Evolutionary conservation across 805 yeast species (phyloP).

Genomic region (Zygosaccharomyces lentus): DNA sequence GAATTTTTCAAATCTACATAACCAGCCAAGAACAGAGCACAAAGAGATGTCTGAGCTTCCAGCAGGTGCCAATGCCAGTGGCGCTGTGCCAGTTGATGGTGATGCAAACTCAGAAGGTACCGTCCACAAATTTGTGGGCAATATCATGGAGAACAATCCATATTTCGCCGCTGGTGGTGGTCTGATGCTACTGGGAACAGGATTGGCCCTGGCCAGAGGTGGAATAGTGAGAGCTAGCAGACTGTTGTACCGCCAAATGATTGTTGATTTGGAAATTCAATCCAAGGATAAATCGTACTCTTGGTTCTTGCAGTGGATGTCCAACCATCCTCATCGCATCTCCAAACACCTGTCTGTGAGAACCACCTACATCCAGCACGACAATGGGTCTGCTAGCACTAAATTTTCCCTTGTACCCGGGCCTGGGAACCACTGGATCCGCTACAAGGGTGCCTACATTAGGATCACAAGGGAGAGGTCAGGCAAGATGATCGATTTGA

Average conservation of each 20-base stretch:
- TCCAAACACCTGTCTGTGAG: constrained; percentile 88
- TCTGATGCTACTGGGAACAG: constrained; percentile 90
- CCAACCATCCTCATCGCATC: constrained; percentile 65
- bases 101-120: constrained; percentile 29
- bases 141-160: constrained; percentile 70
- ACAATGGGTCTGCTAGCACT: constrained; percentile 85
- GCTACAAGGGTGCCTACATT: constrained; percentile 84
- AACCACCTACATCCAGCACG: constrained; percentile 81
- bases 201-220: constrained; percentile 69
- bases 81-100: background rate
- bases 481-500: constrained; percentile 80
- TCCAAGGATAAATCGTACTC: constrained; percentile 87
- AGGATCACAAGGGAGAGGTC: constrained; percentile 86
- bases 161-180: constrained; percentile 99
- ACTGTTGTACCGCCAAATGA: constrained; percentile 71
- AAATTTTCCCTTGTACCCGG: constrained; percentile 93
- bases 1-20: background rate
- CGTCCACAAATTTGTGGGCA: constrained; percentile 42
- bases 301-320: constrained; percentile 98
- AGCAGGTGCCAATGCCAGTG: background rate
- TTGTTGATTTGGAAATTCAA: constrained; percentile 90
- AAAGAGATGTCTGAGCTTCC: constrained; percentile 1
- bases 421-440: constrained; percentile 88
- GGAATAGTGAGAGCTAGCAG: constrained; percentile 60
- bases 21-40: background rate